Conservation (phyloP, 768 basidiomycete species). For the Pleurotus salmoneostramineus region DNA sequence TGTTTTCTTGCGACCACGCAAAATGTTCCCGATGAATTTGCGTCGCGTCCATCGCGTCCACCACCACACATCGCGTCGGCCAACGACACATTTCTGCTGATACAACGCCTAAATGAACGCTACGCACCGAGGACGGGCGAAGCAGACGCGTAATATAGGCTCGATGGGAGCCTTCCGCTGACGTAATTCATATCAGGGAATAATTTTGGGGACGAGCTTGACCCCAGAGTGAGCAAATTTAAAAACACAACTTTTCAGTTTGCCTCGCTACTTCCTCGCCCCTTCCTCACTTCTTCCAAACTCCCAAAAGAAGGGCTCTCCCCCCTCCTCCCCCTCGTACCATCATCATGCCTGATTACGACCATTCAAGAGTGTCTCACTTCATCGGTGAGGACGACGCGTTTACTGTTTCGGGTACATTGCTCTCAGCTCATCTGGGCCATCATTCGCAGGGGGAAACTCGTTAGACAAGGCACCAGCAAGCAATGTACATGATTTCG, state of each 20-base stretch:
- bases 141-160: not conserved
- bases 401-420: slow-evolving; percentile 12
- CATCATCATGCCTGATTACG: slow-evolving; percentile 42
- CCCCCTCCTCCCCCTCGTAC: slow-evolving; percentile 9
- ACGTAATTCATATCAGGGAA: slow-evolving; percentile 6
- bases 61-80: too few relatives aligned
- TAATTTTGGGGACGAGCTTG: slow-evolving; percentile 8
- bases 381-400: slow-evolving; percentile 39
- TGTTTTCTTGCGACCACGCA: too few relatives aligned
- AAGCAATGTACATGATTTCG: slow-evolving; percentile 85
- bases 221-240: slow-evolving; percentile 7
- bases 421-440: slow-evolving; percentile 7
- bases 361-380: slow-evolving; percentile 52
- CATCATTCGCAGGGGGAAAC: slow-evolving; percentile 74
- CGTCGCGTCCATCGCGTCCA: too few relatives aligned
- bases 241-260: not conserved
- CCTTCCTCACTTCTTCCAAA: not conserved
- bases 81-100: not conserved
- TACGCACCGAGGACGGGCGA: not conserved
- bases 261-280: not conserved
- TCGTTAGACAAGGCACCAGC: slow-evolving; percentile 80
- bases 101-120: not conserved
- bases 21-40: too few relatives aligned
- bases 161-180: not conserved
- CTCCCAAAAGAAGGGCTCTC: slow-evolving; percentile 3